Conservation (phyloP, 202 grass and related monocot genomes). For the Sporobolus alterniflorus region DNA sequence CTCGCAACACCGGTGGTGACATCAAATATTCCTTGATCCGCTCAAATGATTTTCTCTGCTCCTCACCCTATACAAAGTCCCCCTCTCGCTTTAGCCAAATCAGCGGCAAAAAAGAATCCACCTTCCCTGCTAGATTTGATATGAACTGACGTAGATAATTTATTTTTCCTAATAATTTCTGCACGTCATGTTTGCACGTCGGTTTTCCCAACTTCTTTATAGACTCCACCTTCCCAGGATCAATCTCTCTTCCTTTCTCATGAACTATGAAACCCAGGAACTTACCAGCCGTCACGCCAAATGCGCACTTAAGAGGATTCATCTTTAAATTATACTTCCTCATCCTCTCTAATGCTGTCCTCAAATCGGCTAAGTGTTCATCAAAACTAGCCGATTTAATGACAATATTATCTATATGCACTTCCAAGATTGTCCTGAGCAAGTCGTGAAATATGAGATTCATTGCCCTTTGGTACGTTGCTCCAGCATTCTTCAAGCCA, state of each 20-base stretch:
- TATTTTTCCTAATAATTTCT: too few species aligned
- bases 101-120: too few species aligned
- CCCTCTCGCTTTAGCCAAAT: too few species aligned
- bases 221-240: too few species aligned
- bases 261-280: not conserved
- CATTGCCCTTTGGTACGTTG: not conserved
- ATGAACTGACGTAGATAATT: too few species aligned
- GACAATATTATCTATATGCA: not conserved
- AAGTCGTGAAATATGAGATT: not conserved
- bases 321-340: not conserved
- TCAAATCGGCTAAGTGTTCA: not conserved
- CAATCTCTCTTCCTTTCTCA: not conserved
- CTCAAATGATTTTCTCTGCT: too few species aligned
- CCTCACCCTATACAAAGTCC: too few species aligned
- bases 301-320: not conserved
- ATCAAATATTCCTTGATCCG: too few species aligned
- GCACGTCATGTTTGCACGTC: too few species aligned
- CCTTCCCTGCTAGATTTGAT: too few species aligned
- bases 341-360: not conserved
- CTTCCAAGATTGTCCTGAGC: not conserved
- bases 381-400: not conserved
- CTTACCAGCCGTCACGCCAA: not conserved
- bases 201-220: too few species aligned
- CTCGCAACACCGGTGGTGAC: too few species aligned
- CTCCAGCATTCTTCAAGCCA: not conserved